Evolutionary conservation across 2,329 filamentous ascomycete species (phyloP), one percentile per base, ranked within the genome.

Genomic region (Xylaria sp.): DNA sequence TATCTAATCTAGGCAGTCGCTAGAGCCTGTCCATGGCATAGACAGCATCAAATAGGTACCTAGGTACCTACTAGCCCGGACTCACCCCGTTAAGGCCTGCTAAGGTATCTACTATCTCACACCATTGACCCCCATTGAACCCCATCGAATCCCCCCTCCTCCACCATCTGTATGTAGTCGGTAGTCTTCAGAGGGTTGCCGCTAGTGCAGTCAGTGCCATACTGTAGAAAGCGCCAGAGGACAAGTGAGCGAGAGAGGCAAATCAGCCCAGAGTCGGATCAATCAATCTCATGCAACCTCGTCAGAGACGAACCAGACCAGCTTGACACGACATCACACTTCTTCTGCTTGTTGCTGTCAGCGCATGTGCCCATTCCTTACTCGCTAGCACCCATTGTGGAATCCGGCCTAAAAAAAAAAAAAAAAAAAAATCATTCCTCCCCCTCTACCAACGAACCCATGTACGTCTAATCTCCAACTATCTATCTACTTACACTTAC

Each of bases 281-380:
- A 59, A 62, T 57, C 49, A 59, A 62, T 64, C 64, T 66, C 64
- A 57, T 63, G 63, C 60, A 53, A 52, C 49, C 58, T 45, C n/a
- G 40, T 43, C 50, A 58, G 49, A 47, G 50, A 57, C 45, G 23
- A 47, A 23, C 23, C 28, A 31, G 28, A 9, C 57, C 38, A 51
- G 46, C 45, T 66, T 66, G 61, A 64, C 64, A 64, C 61, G 64
- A 64, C 64, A 66, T 64, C 61, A 61, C 61, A 59, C 61, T 47
- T 45, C 47, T n/a, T n/a, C n/a, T n/a, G n/a, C 58, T 58, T 51
- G 57, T 40, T 54, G 54, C 40, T 61, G 63, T 66, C 56, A 61
- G 64, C 50, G 61, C 64, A 66, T 66, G 61, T 66, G 61, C 64
- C 61, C 37, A 12, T 61, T 61, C 58, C 61, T 64, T 66, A 66